Base-by-base conservation (phyloP, 106 monocot genomes). In the Narthecium ossifragum region DNA sequence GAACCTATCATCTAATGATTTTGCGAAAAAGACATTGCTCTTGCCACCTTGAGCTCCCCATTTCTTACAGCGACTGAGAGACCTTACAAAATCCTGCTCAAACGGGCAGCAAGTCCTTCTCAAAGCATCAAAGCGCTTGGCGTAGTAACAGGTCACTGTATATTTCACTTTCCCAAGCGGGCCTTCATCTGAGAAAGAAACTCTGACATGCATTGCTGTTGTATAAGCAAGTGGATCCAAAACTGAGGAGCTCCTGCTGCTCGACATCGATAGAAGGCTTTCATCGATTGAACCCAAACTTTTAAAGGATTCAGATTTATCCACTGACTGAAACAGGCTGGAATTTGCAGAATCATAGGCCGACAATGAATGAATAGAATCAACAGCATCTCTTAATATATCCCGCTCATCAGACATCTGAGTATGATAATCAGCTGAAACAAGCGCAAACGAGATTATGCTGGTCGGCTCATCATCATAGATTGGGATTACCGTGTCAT, bases 11-110 rank as follows among this genome's bases (percentile, higher is more conserved):
- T 98, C 98, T 48, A 98, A 67, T 45, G 98, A 74, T 66, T 98
- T 98, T 46, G 98, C 98, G 70, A 98, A 98, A 37, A 98, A 98
- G 29, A 80, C 98, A 74, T 98, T 98, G 75, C 98, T 98, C 69
- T 98, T 98, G 34, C 90, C 87, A 55, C 98, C 87, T 48, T 85
- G 81, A 20, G 98, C 90, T 15, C 77, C 76, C 98, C 98, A 98
- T 74, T 98, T 98, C 64, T 91, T 98, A 53, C 98, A 98, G 29
- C 90, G 83, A 57, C 98, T 87, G 12, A 98, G 74, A n/a, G 98
- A 98, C 68, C 84, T 87, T 49, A 91, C 56, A 60, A 66, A 98
- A 75, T 98, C 98, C 43, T 72, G 53, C 59, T 98, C 91, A 10
- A 78, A 90, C 59, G 87, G 86, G 43, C 86, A 98, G 59, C 91